Percentiles rank a stretch among this genome's conserved stretches.
phyloP scores from a whole-genome alignment of 768 basidiomycete species.

The Amanita subjunquillea region DNA sequence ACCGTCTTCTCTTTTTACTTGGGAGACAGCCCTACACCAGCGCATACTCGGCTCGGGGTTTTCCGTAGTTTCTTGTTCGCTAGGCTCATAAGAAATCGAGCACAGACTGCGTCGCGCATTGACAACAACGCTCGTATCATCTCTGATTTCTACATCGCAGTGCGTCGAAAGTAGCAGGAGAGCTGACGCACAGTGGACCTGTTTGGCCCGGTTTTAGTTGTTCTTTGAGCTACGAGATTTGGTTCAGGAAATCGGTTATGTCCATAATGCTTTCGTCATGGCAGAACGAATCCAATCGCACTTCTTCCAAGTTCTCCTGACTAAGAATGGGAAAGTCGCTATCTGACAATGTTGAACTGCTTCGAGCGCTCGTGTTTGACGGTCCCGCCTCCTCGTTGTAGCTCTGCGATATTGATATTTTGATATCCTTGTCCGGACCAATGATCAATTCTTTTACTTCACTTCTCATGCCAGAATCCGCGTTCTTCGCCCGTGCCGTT shows the following conservation, averaged over 20 bases:
- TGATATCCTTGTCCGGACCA: constrained; percentile 27
- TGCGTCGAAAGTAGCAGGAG: neutral
- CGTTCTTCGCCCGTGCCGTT: neutral
- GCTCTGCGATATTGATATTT: constrained; percentile 2
- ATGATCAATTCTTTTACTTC: constrained; percentile 29
- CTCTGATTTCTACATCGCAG: constrained; percentile 21
- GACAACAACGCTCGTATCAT: constrained; percentile 20
- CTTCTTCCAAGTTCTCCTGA: constrained; percentile 10
- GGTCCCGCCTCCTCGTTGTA: constrained; percentile 2
- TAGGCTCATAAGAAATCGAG: constrained; percentile 18
- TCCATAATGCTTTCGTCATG: constrained; percentile 34
- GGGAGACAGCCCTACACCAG: constrained; percentile 14
- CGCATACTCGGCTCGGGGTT: constrained; percentile 15
- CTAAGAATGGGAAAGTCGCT: constrained; percentile 2
- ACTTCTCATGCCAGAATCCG: constrained; percentile 5
- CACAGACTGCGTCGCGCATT: constrained; percentile 28
- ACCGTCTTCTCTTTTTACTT: constrained; percentile 14
- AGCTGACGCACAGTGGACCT: constrained; percentile 9
- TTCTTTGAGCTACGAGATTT: constrained; percentile 25
- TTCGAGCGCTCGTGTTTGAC: constrained; percentile 6
- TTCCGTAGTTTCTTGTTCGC: constrained; percentile 13
- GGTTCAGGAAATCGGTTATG: constrained; percentile 24
- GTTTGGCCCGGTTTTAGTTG: constrained; percentile 24
- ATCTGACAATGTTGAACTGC: constrained; percentile 11
- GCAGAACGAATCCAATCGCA: constrained; percentile 26